A percentile compares a stretch with the other conserved stretches of the same genome.
Evolutionary conservation across 768 basidiomycete genomes (phyloP).

Genomic region (Amyloporia xantha): DNA sequence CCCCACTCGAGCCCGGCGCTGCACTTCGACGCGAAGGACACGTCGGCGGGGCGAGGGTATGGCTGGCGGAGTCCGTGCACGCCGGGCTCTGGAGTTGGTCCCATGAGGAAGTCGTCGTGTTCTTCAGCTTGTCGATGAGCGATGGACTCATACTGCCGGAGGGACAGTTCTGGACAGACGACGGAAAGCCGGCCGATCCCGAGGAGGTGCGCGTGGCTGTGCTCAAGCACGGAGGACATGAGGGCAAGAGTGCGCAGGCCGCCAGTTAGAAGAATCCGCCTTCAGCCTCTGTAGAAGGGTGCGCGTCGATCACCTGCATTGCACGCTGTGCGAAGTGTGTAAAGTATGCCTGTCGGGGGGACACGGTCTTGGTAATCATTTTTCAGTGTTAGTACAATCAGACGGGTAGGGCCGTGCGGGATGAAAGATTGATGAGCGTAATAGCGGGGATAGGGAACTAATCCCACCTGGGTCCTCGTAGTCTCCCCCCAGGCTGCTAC

Average conservation of each 20-base stretch:
- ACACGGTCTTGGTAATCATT: slow-evolving; percentile 24
- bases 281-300: no score
- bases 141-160: slow-evolving; percentile 2
- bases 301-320: slow-evolving; percentile 33
- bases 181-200: slow-evolving; percentile 71
- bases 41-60: background rate
- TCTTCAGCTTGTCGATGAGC: background rate
- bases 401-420: no score
- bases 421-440: no score
- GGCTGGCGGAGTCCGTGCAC: slow-evolving; percentile 1
- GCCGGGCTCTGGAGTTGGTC: background rate
- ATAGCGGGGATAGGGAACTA: background rate
- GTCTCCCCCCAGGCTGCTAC: slow-evolving; percentile 82
- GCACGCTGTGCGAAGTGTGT: slow-evolving; percentile 56
- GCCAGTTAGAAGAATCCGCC: slow-evolving; percentile 70
- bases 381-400: no score
- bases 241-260: slow-evolving; percentile 59
- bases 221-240: slow-evolving; percentile 44
- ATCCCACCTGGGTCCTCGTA: slow-evolving; percentile 75
- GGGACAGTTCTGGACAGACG: slow-evolving; percentile 42
- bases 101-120: slow-evolving; percentile 1
- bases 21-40: background rate
- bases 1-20: slow-evolving; percentile 12
- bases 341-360: slow-evolving; percentile 67
- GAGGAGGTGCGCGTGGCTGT: slow-evolving; percentile 61